phyloP scores from a whole-genome alignment of 2,329 filamentous ascomycete species.

The Pestalotiopsis sp. region DNA sequence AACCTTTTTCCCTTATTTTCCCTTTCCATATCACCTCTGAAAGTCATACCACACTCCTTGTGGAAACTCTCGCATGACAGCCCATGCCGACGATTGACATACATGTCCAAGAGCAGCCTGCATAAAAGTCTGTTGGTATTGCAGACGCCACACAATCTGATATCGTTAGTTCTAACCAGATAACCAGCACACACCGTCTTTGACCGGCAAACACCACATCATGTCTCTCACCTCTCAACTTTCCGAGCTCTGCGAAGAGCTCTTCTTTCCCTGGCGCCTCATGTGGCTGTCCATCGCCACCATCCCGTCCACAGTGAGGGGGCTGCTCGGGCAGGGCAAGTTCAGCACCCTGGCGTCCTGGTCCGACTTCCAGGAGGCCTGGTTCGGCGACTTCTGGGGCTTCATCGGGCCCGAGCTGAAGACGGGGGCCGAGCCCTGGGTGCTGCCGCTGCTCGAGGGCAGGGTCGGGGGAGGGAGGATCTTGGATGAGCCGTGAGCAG shows the following conservation, averaged over 20 bases:
- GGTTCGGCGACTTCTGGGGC: conserved; percentile 66
- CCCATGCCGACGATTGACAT: no score
- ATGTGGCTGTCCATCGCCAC: conserved; percentile 27
- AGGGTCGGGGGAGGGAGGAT: conserved; percentile 40
- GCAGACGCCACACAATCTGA: no score
- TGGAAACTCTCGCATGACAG: no score
- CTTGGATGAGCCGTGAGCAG: conserved; percentile 26
- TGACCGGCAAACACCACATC: background rate
- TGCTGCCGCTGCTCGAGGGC: conserved; percentile 58
- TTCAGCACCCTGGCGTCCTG: conserved; percentile 41
- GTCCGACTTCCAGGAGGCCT: conserved; percentile 44
- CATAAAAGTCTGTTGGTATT: no score
- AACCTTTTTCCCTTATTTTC: background rate
- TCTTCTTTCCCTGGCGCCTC: conserved; percentile 7
- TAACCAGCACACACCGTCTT: background rate
- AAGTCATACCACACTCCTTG: background rate
- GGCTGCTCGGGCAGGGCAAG: conserved; percentile 38
- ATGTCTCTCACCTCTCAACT: background rate
- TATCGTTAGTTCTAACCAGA: background rate
- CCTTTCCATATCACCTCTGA: background rate
- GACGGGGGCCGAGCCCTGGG: conserved; percentile 37
- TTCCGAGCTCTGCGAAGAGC: background rate
- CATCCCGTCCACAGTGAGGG: conserved; percentile 52
- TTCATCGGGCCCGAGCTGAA: conserved; percentile 53
- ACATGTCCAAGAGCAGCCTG: no score